Percentiles rank a stretch among this genome's conserved stretches.
Conservation (phyloP, 2,329 filamentous ascomycete genomes). For the Neocatenulostroma microsporum region DNA sequence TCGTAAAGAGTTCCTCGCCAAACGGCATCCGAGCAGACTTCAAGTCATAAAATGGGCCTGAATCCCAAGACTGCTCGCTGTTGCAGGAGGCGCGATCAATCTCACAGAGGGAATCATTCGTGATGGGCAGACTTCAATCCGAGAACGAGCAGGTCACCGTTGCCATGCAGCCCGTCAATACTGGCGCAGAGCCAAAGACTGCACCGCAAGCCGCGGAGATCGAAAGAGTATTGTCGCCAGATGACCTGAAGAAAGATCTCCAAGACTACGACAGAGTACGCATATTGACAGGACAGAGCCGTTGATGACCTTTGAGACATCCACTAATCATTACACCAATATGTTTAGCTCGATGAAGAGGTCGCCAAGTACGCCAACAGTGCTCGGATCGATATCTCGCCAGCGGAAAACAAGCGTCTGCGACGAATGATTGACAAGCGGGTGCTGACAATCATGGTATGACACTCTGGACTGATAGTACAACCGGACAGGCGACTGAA, state of each 20-base stretch:
- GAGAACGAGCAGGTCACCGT: not conserved
- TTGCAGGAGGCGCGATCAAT: not conserved
- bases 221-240: slow-evolving; percentile 42
- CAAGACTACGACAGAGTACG: too few relatives aligned
- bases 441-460: slow-evolving; percentile 58
- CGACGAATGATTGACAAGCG: slow-evolving; percentile 59
- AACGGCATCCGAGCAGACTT: too few relatives aligned
- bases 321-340: too few relatives aligned
- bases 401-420: slow-evolving; percentile 54
- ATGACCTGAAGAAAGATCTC: slow-evolving; percentile 43
- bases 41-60: too few relatives aligned
- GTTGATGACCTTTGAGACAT: too few relatives aligned
- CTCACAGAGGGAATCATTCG: not conserved
- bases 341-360: slow-evolving; percentile 58
- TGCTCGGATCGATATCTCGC: slow-evolving; percentile 49
- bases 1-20: too few relatives aligned
- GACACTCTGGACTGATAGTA: too few relatives aligned
- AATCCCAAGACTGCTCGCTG: too few relatives aligned
- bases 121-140: not conserved
- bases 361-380: slow-evolving; percentile 60
- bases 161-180: not conserved
- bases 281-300: too few relatives aligned
- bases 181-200: slow-evolving; percentile 6
- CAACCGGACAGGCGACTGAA: not conserved
- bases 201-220: slow-evolving; percentile 30